Base-by-base conservation (phyloP, 352 stramenopile species). In the Phytophthora pistaciae region DNA sequence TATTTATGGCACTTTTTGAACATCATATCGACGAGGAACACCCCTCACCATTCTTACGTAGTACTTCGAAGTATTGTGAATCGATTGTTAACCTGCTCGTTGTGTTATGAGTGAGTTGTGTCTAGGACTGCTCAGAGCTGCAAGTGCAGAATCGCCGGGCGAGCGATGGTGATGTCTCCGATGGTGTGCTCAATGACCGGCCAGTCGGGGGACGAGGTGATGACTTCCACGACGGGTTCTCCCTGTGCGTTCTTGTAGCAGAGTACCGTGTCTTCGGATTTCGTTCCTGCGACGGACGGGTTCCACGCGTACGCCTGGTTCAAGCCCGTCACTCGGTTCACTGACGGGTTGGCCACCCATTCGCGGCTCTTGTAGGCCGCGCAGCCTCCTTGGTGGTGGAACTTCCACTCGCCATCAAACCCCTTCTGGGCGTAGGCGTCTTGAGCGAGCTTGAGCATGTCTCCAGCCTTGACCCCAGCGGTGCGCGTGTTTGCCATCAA, bases 251-350 rank as follows among this genome's bases (percentile, higher is more conserved):
- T 48, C 27, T 72, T 58, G 29, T 75, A 68, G 29, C 90, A 71
- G 14, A 93, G 72, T 23, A 92, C 68, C 8, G 86, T 93, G 66
- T 93, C 86, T 50, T 93, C 84, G 9, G 84, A 91, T 57, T 93
- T 93, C 23, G 84, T 93, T 5, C 86, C 84, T 21, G 86, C 83
- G 21, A 93, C 69, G 18, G 86, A 91, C 31, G 86, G 84, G 72
- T 92, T 93, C 86, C 86, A 93, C 18, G 82, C 82, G 67, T 82
- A 93, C 42, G 80, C 86, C 31, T 91, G 79, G 66, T 90, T 82
- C 25, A 75, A 62, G 2, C 66, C 72, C 1, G 84, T 83, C 8
- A 85, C 69, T 5, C 72, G 61, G 23, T 77, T 74, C 25, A 80
- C 61, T 9, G 61, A 58, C 13, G 84, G 82, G 48, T 81, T 91